Base-by-base conservation (phyloP, 2,329 filamentous ascomycete species). In the Neophaeococcomyces mojaviensis region DNA sequence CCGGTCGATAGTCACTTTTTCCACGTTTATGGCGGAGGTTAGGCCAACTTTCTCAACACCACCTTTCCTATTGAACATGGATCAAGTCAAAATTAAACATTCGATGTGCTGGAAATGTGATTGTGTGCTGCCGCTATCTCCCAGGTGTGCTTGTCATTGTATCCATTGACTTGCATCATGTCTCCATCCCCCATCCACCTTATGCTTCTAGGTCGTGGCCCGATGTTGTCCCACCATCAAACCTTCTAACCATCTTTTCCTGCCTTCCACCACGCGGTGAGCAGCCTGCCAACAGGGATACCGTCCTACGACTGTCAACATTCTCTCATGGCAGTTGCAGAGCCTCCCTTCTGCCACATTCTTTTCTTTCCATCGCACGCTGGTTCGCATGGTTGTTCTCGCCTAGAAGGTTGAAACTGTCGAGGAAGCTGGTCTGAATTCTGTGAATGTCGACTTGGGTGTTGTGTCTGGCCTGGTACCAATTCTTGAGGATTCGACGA, bases 111-210 rank as follows among this genome's bases (percentile, higher is more conserved):
- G 22, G 22, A 44, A 44, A 32, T 13, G 33, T 43, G 33, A 44
- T 44, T 44, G 32, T 44, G 13, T 22, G 4, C 9, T 26, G 26
- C 41, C 31, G 20, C 22, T 37, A 36, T 19, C 3, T 19, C 20
- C 32, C 16, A 33, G 33, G 20, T 13, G 19, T n/a, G 32, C 19
- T 26, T 20, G 41, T 13, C n/a, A 16, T 16, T 9, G 16, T 19
- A 33, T 32, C 41, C 41, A 44, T 36, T 22, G 32, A 36, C 18
- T 18, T 44, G 41, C 41, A 44, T 44, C 20, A 19, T 36, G 41
- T 34, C 39, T 35, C 39, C 39, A 43, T 34, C n/a, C 10, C 34
- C 4, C 31, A 36, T 9, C 19, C 41, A 36, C 32, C 15, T 8
- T 22, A 44, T 36, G 32, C 32, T 6, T 28, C 16, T 36, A 3